A percentile compares a stretch with the other conserved stretches of the same genome.
These are phyloP conservation scores for Solanum arcanum DNA, from an alignment of 257 asterid genomes.

Conservation along the genomic window DNA sequence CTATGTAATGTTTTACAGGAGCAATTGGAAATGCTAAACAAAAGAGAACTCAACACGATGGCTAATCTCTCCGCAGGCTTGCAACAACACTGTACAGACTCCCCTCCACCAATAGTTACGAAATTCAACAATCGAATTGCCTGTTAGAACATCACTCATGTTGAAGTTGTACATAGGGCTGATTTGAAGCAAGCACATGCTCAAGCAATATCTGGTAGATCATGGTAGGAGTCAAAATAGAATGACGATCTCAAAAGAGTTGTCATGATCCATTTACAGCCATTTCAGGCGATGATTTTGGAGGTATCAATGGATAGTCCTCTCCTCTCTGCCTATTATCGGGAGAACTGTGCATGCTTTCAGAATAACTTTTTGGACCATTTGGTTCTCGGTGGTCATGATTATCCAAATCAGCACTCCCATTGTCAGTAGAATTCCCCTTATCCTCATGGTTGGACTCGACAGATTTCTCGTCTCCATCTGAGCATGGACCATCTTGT, in stretches of 20 bases:
- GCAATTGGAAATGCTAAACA: slow-evolving; percentile 14
- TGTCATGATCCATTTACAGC: slow-evolving; percentile 75
- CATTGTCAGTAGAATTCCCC: slow-evolving; percentile 16
- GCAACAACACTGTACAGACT: slow-evolving; percentile 73
- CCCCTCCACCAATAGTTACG: slow-evolving; percentile 33
- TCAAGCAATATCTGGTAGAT: background rate
- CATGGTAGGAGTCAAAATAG: background rate
- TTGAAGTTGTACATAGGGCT: background rate
- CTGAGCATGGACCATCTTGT: slow-evolving; percentile 13
- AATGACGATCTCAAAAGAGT: background rate
- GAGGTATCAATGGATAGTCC: slow-evolving; percentile 35
- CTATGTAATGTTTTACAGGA: slow-evolving; percentile 11
- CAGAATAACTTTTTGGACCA: slow-evolving; percentile 29
- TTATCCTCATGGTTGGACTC: slow-evolving; percentile 24
- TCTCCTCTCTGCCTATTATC: slow-evolving; percentile 41
- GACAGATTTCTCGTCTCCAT: slow-evolving; percentile 10
- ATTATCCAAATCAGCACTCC: slow-evolving; percentile 18
- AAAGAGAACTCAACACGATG: slow-evolving; percentile 10
- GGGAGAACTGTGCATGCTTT: slow-evolving; percentile 24
- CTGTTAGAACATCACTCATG: background rate
- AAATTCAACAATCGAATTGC: slow-evolving; percentile 5
- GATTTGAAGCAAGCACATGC: background rate
- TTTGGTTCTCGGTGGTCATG: slow-evolving; percentile 22
- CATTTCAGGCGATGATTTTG: slow-evolving; percentile 74
- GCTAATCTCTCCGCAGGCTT: slow-evolving; percentile 22